Evolutionary conservation across 2,329 filamentous ascomycete genomes (phyloP).

Genomic region (Metarhizium album): DNA sequence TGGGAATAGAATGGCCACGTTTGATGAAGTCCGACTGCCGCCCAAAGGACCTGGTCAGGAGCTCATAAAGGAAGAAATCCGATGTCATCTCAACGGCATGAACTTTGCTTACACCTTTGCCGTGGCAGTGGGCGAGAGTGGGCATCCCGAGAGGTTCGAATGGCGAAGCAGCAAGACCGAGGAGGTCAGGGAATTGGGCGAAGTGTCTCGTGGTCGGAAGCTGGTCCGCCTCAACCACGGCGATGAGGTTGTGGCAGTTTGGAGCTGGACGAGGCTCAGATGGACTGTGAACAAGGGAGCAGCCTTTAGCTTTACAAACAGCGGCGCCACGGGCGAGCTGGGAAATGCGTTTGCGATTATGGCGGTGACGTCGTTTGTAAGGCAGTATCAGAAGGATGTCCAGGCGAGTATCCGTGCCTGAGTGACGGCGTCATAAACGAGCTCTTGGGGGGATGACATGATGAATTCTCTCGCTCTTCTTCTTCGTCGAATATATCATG

Average conservation of each 20-base stretch:
- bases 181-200: constrained; percentile 22
- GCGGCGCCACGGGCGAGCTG: constrained; percentile 25
- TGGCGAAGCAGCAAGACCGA: constrained; percentile 29
- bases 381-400: constrained; percentile 7
- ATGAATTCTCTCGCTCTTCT: no score
- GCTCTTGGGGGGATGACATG: no score
- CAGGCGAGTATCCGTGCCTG: constrained; percentile 1
- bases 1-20: constrained; percentile 2
- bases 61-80: constrained; percentile 6
- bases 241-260: constrained; percentile 33
- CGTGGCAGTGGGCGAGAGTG: constrained; percentile 22
- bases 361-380: constrained; percentile 25
- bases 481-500: no score
- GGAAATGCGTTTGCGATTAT: constrained; percentile 32
- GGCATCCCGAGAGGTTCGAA: constrained; percentile 25
- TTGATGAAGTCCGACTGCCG: constrained; percentile 9
- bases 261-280: constrained; percentile 10
- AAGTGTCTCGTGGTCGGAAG: constrained; percentile 27
- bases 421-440: neutral
- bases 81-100: constrained; percentile 2
- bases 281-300: constrained; percentile 17
- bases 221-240: constrained; percentile 18
- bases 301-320: constrained; percentile 29
- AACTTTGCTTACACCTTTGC: constrained; percentile 14
- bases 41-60: constrained; percentile 3